Percentiles rank a stretch among this genome's conserved stretches.
Evolutionary conservation across 2,329 filamentous ascomycete species (phyloP).

Genomic region (Ophiostoma novo-ulmi): DNA sequence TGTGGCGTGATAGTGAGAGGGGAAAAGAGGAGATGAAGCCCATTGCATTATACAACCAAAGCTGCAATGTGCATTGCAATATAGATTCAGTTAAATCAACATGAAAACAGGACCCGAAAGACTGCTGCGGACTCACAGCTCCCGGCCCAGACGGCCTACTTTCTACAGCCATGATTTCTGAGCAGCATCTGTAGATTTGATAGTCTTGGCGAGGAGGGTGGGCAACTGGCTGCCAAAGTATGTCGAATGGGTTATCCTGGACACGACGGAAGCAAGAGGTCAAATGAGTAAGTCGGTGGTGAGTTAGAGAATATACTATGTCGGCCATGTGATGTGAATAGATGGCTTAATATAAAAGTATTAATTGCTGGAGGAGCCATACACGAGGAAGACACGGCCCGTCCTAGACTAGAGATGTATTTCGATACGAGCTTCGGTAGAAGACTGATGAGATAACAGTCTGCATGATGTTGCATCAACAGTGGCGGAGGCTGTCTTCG

Average conservation of each 20-base stretch:
- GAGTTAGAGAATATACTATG: background rate
- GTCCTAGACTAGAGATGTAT: background rate
- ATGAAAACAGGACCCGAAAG: background rate
- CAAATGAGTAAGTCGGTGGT: background rate
- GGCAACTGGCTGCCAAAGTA: background rate
- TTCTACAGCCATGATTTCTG: background rate
- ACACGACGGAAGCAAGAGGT: background rate
- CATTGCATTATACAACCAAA: background rate
- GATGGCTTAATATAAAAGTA: background rate
- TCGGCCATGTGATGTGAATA: constrained; percentile 1
- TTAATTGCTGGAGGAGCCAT: background rate
- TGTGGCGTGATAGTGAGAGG: background rate
- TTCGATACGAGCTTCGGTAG: background rate
- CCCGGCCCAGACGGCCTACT: background rate
- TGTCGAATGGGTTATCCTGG: background rate
- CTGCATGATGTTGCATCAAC: background rate
- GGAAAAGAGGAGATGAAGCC: background rate
- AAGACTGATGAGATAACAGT: background rate
- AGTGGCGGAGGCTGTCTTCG: background rate
- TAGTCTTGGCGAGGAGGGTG: background rate
- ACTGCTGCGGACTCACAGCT: background rate
- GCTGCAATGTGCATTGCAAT: background rate
- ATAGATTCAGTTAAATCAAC: background rate
- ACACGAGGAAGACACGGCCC: background rate
- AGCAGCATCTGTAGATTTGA: background rate